A percentile compares a stretch with the other conserved stretches of the same genome.
phyloP scores from a whole-genome alignment of 2,329 filamentous ascomycete genomes.

The Fusarium robinianum region DNA sequence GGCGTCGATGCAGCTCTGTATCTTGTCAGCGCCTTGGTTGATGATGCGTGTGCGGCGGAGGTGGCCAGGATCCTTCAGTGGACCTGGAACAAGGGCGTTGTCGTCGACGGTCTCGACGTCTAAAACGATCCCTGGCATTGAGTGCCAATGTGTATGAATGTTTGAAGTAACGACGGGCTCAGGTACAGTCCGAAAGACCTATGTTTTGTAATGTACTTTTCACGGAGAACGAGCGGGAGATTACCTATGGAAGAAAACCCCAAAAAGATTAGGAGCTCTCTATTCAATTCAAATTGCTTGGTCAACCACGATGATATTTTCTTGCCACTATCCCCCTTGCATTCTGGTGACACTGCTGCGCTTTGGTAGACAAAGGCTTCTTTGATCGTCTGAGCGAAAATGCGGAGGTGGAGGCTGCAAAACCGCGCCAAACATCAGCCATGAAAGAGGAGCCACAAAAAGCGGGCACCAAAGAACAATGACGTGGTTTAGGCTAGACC shows the following conservation, averaged over 20 bases:
- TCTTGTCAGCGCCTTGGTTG: slow-evolving; percentile 81
- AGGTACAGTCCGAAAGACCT: slow-evolving; percentile 31
- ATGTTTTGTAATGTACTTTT: slow-evolving; percentile 37
- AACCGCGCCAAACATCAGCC: slow-evolving; percentile 15
- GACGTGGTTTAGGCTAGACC: slow-evolving; percentile 31
- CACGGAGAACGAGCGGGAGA: slow-evolving; percentile 29
- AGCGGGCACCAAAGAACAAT: slow-evolving; percentile 17
- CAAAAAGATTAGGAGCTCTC: slow-evolving; percentile 36
- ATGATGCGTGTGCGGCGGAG: slow-evolving; percentile 75
- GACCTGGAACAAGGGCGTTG: slow-evolving; percentile 83
- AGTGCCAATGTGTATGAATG: slow-evolving; percentile 37
- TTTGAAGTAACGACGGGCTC: slow-evolving; percentile 30
- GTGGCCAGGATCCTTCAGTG: slow-evolving; percentile 78
- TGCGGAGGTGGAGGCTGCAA: slow-evolving; percentile 35
- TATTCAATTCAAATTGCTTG: slow-evolving; percentile 33
- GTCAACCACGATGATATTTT: neutral
- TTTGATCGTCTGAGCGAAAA: slow-evolving; percentile 19
- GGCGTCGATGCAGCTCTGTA: slow-evolving; percentile 85
- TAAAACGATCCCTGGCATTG: slow-evolving; percentile 50
- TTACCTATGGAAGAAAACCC: slow-evolving; percentile 38
- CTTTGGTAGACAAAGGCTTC: too few relatives aligned
- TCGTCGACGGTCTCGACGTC: slow-evolving; percentile 84
- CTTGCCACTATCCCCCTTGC: too few relatives aligned
- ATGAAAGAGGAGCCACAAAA: too few relatives aligned
- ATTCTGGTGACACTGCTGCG: too few relatives aligned